phyloP scores from a whole-genome alignment of 305 asterid species.

The Rubia balearica region DNA sequence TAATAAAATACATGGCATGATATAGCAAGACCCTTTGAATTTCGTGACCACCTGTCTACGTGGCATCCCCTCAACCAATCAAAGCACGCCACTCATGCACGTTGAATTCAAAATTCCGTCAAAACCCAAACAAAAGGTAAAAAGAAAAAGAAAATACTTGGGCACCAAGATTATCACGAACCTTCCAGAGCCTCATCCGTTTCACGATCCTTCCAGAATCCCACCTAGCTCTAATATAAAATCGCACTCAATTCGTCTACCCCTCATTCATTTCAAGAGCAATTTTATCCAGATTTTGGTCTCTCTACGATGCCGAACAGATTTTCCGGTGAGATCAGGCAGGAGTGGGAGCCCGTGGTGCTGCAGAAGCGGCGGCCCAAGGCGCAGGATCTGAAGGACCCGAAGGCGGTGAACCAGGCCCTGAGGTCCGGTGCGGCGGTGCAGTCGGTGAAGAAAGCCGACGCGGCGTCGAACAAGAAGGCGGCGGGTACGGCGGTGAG shows the following conservation, averaged over 20 bases:
- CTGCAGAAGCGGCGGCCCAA: constrained; percentile 27
- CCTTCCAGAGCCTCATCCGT: constrained; percentile 7
- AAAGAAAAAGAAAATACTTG: background rate
- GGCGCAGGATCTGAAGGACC: constrained; percentile 27
- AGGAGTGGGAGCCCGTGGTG: constrained; percentile 30
- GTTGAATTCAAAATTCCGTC: too few species aligned
- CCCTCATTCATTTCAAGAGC: background rate
- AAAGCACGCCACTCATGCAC: too few species aligned
- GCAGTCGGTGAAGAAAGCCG: constrained; percentile 32
- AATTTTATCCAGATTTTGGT: background rate
- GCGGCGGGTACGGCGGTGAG: constrained; percentile 21
- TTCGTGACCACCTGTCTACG: too few species aligned
- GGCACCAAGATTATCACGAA: constrained; percentile 13
- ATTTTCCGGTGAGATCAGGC: constrained; percentile 6
- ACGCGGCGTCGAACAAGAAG: constrained; percentile 33
- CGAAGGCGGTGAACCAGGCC: constrained; percentile 34
- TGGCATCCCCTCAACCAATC: too few species aligned
- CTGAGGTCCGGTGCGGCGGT: constrained; percentile 30
- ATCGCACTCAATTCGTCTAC: background rate
- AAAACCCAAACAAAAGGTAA: too few species aligned
- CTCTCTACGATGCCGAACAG: constrained; percentile 11
- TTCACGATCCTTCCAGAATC: constrained; percentile 19
- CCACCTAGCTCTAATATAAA: background rate
- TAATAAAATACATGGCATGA: too few species aligned
- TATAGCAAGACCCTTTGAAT: too few species aligned